phyloP scores from a whole-genome alignment of 1,284 basidiomycete species.

The Irpex rosettiformis region DNA sequence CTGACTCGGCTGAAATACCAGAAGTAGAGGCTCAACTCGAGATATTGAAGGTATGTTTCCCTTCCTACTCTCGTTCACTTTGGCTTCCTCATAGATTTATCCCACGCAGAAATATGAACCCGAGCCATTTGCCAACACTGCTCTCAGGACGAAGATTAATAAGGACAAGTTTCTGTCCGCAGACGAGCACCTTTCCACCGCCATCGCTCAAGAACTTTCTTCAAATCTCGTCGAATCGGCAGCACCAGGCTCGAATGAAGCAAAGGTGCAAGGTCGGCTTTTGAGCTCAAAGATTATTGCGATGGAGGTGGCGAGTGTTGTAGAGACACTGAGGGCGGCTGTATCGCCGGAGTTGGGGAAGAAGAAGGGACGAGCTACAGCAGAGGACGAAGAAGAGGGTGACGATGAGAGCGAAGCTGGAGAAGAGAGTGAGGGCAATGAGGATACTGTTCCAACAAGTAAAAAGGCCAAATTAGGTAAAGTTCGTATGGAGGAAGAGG shows the following conservation, averaged over 20 bases:
- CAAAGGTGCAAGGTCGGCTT: slow-evolving; percentile 71
- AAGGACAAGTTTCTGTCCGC: slow-evolving; percentile 63
- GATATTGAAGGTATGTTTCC: slow-evolving; percentile 55
- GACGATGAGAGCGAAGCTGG: slow-evolving; percentile 12
- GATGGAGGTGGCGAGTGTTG: slow-evolving; percentile 48
- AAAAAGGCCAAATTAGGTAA: slow-evolving; percentile 7
- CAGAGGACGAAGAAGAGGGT: slow-evolving; percentile 16
- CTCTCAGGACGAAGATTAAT: slow-evolving; percentile 67
- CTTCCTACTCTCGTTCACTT: neutral
- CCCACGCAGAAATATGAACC: slow-evolving; percentile 53
- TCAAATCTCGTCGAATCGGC: slow-evolving; percentile 29
- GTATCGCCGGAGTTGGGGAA: slow-evolving; percentile 35
- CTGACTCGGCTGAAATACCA: slow-evolving; percentile 35
- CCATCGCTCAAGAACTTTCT: slow-evolving; percentile 42
- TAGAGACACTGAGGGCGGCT: slow-evolving; percentile 47
- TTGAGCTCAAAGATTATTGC: slow-evolving; percentile 77
- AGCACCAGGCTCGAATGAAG: slow-evolving; percentile 40
- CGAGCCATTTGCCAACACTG: slow-evolving; percentile 57
- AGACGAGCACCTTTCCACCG: slow-evolving; percentile 42
- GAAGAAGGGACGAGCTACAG: slow-evolving; percentile 13
- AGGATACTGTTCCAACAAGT: neutral
- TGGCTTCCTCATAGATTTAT: neutral
- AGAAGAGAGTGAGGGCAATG: neutral
- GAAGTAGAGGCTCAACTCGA: slow-evolving; percentile 67
- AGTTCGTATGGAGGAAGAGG: slow-evolving; percentile 25